phyloP scores from a whole-genome alignment of 2,329 filamentous ascomycete genomes.

The Epicoccum nigrum region DNA sequence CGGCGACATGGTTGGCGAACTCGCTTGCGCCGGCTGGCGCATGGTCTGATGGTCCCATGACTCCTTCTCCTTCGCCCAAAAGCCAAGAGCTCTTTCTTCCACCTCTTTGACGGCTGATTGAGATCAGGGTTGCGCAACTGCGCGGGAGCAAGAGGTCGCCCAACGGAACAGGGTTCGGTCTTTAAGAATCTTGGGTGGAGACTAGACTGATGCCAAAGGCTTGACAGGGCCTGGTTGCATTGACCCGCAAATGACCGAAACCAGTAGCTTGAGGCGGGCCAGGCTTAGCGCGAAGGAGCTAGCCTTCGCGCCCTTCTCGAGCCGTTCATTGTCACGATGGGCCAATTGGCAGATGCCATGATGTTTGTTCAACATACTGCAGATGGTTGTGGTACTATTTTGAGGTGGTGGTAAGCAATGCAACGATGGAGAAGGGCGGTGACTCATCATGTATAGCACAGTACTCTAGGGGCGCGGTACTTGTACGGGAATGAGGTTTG shows the following conservation, averaged over 20 bases:
- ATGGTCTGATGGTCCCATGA: too few species aligned
- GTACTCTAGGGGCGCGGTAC: too few species aligned
- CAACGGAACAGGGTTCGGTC: not conserved
- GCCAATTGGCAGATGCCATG: not conserved
- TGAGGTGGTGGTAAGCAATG: not conserved
- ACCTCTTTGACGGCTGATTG: not conserved
- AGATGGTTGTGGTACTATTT: conserved; percentile 1
- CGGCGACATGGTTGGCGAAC: conserved; percentile 31
- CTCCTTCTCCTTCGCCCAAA: too few species aligned
- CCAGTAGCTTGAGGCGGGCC: conserved; percentile 12
- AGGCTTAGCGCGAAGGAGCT: conserved; percentile 5
- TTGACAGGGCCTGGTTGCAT: conserved; percentile 8
- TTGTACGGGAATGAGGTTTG: not conserved
- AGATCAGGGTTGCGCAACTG: not conserved
- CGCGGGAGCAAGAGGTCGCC: not conserved
- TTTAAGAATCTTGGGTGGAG: conserved; percentile 14
- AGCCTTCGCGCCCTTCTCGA: conserved; percentile 13
- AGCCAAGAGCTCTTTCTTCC: conserved; percentile 4
- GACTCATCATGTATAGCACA: not conserved
- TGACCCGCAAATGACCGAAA: conserved; percentile 12
- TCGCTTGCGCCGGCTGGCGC: conserved; percentile 13
- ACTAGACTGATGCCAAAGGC: conserved; percentile 13
- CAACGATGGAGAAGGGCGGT: not conserved
- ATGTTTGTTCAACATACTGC: conserved; percentile 4
- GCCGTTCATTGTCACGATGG: not conserved